A percentile compares a stretch with the other conserved stretches of the same genome.
Conservation (phyloP, 768 basidiomycete genomes). For the Pulveroboletus sp. region DNA sequence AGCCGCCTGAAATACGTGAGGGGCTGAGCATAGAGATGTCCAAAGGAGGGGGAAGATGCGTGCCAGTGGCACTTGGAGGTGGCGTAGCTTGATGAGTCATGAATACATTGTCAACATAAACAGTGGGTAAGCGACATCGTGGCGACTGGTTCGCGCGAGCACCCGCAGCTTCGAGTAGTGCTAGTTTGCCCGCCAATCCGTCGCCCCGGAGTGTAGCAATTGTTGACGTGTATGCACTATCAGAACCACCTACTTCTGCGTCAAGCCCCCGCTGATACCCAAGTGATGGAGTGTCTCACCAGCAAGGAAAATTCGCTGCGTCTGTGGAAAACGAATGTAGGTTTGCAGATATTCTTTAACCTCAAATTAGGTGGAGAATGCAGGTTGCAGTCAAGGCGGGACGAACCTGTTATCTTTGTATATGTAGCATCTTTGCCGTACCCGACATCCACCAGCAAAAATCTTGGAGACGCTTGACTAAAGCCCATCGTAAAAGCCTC, state of each 20-base stretch:
- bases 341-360: conserved; percentile 65
- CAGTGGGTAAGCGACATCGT: conserved; percentile 48
- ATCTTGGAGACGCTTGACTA: conserved; percentile 70
- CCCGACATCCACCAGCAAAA: conserved; percentile 68
- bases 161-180: conserved; percentile 52
- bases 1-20: conserved; percentile 53
- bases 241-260: conserved; percentile 47
- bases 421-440: conserved; percentile 58
- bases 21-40: conserved; percentile 40
- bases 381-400: background rate
- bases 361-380: background rate
- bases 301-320: conserved; percentile 68
- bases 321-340: conserved; percentile 71
- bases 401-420: conserved; percentile 67
- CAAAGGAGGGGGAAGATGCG: conserved; percentile 47
- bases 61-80: conserved; percentile 21
- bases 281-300: conserved; percentile 38
- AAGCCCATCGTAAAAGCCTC: conserved; percentile 72
- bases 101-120: conserved; percentile 53
- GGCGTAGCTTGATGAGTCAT: conserved; percentile 30
- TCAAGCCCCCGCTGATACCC: conserved; percentile 1
- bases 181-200: conserved; percentile 63
- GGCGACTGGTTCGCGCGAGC: conserved; percentile 42
- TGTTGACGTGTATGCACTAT: conserved; percentile 53
- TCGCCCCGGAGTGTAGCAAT: conserved; percentile 58